Evolutionary conservation across 176 grass and related monocot genomes (phyloP), one percentile per base, ranked within the genome.

Genomic region (Hyparrhenia diplandra): DNA sequence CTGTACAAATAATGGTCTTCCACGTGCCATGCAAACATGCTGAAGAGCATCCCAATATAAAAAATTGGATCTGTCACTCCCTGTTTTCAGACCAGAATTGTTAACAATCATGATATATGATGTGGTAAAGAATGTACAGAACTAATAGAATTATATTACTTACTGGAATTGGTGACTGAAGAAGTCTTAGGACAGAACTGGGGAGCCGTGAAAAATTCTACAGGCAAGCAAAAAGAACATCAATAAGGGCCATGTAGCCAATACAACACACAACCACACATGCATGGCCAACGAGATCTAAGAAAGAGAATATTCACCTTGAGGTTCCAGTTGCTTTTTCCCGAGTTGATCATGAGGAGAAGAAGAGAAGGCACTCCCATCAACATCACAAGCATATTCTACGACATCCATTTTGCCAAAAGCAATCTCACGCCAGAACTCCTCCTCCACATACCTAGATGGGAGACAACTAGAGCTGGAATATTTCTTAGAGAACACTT

Each of bases 51-150:
- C 71, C 96, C 96, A 37, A 99, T 99, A 86, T 99, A 99, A 76
- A 99, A 92, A 92, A 99, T 99, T 41, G 97, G 97, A 90, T 99
- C 97, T 45, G 97, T 99, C 31, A 99, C 93, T 84, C 97, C 97
- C 97, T 99, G 85, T 83, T 84, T 79, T 69, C 1, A 37, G 37
- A 91, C 73, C 32, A 74, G 52, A 64, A 58, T 67, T 63, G 82
- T 78, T 72, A 75, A 34, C 20, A 79, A 54, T 82, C 68, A 75
- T 28, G 77, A 75, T 14, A n/a, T 11, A 25, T 54, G 14, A 28
- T 29, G 49, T 39, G 27, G 49, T 40, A 76, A 81, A 39, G 47
- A 58, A 54, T 16, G 11, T 4, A 86, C 46, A 71, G 30, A 13
- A 37, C 10, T 57, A 52, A 54, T 40, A 65, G 20, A n/a, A 66